phyloP scores from a whole-genome alignment of 345 rosid species.

The Aquilaria yunnanensis region DNA sequence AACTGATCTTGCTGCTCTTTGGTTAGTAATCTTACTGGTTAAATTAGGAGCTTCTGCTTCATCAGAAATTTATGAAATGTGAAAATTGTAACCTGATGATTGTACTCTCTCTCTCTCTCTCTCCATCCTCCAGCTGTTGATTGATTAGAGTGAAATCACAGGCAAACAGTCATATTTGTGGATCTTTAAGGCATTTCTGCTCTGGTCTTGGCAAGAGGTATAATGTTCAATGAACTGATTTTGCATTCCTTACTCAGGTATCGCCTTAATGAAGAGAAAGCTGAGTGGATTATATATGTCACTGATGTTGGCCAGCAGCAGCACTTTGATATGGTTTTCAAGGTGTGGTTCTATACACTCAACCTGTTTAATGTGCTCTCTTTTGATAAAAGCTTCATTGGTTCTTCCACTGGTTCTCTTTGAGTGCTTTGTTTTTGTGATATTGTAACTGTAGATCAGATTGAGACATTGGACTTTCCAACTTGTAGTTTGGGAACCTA shows the following conservation, averaged over 20 bases:
- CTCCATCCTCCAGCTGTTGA: too few species aligned
- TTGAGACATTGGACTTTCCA: not conserved
- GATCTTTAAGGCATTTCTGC: too few species aligned
- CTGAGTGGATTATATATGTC: slow-evolving; percentile 91
- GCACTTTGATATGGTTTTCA: slow-evolving; percentile 89
- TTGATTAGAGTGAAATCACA: too few species aligned
- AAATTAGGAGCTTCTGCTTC: not conserved
- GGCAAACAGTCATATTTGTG: too few species aligned
- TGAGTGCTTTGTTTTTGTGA: not conserved
- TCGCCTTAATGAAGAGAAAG: slow-evolving; percentile 90
- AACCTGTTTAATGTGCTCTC: slow-evolving; percentile 1
- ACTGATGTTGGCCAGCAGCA: slow-evolving; percentile 98
- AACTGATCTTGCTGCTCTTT: slow-evolving; percentile 88
- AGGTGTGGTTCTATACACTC: slow-evolving; percentile 35
- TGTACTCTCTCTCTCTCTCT: not conserved
- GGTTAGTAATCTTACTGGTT: slow-evolving; percentile 39
- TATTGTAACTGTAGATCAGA: not conserved
- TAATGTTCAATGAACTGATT: not conserved
- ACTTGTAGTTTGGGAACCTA: not conserved
- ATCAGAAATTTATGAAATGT: not conserved
- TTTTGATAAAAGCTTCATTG: slow-evolving; percentile 2
- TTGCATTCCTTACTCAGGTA: slow-evolving; percentile 40
- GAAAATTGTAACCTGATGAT: not conserved
- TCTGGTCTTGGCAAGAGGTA: not conserved
- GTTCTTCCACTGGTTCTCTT: slow-evolving; percentile 2